Evolutionary conservation across 768 basidiomycete species (phyloP), one percentile per base, ranked within the genome.

Genomic region (Collybia mongolica): DNA sequence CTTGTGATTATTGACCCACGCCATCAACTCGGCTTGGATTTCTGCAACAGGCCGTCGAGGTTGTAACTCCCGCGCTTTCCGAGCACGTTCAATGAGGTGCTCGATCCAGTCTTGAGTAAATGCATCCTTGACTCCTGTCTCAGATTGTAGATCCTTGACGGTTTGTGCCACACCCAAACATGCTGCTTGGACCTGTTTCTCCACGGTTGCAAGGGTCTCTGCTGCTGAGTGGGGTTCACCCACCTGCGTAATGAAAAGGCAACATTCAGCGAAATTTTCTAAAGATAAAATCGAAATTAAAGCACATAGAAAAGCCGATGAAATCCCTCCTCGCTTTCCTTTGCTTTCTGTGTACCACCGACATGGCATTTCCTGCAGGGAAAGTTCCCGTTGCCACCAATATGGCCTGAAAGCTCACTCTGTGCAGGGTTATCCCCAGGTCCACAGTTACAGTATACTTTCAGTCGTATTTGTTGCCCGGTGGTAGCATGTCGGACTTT

Each of bases 351-450:
- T 0, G 64, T 58, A 0, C 75, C 71, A 1, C 77, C 71, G 14
- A 65, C 62, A 37, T 61, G 1, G 39, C 75, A 78, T 54, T 70
- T 73, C 1, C 66, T 55, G 46, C 77, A 81, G 3, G 61, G 65
- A 7, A 60, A 52, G 35, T 77, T 79, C 9, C 73, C 72, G 1
- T 65, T 61, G 0, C 62, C 57, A 0, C 76, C 73, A 35, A 71
- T 73, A 24, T 80, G 77, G 0, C 65, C 64, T 3, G 61, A 66
- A 1, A 57, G 52, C 51, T 74, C 68, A 43, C 69, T 67, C 51
- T 73, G 72, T 35, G 69, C 59, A 0, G 72, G 75, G 52, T 76
- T 76, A 46, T 76, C 71, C 0, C 66, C 71, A 0, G 67, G 68
- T 0, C 54, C 49, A 32, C 66, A 70, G 18, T 70, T 58, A 0